These are phyloP conservation scores for Phaeotremella skinneri DNA, from an alignment of 768 basidiomycete species.

Conservation along the genomic window DNA sequence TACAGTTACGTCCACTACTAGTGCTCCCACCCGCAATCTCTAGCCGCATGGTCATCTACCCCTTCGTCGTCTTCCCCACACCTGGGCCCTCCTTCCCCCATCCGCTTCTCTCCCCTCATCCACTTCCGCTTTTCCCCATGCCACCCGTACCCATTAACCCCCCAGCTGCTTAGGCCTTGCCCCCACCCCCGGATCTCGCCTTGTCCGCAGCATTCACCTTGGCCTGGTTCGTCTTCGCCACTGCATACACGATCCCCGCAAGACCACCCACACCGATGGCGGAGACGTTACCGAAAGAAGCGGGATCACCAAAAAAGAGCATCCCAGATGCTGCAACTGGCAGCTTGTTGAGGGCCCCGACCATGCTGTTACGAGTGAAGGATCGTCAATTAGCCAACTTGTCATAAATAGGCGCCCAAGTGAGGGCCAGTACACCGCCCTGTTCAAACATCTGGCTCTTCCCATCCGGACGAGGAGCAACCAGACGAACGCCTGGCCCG, in stretches of 20 bases:
- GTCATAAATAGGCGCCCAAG: neutral
- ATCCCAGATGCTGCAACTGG: conserved; percentile 97
- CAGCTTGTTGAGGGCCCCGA: conserved; percentile 56
- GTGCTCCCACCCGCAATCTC: too few species aligned
- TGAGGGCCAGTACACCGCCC: too few species aligned
- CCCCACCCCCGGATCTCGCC: conserved; percentile 21
- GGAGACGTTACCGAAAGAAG: conserved; percentile 80
- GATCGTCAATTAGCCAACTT: neutral
- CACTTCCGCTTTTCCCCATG: neutral
- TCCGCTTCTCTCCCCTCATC: too few species aligned
- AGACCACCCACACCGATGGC: conserved; percentile 86
- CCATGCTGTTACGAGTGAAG: conserved; percentile 35
- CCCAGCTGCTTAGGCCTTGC: conserved; percentile 7
- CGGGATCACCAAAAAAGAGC: conserved; percentile 73
- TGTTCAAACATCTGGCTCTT: too few species aligned
- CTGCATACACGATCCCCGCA: conserved; percentile 84
- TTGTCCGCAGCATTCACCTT: conserved; percentile 62
- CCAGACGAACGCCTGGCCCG: too few species aligned
- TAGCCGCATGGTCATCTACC: too few species aligned
- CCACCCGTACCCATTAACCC: neutral
- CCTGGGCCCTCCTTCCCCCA: too few species aligned
- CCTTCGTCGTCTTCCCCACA: too few species aligned
- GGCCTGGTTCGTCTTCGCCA: conserved; percentile 92
- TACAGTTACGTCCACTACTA: too few species aligned
- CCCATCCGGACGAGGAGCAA: too few species aligned